phyloP scores from a whole-genome alignment of 805 yeast genomes.

The Lipomyces mesembrius region DNA sequence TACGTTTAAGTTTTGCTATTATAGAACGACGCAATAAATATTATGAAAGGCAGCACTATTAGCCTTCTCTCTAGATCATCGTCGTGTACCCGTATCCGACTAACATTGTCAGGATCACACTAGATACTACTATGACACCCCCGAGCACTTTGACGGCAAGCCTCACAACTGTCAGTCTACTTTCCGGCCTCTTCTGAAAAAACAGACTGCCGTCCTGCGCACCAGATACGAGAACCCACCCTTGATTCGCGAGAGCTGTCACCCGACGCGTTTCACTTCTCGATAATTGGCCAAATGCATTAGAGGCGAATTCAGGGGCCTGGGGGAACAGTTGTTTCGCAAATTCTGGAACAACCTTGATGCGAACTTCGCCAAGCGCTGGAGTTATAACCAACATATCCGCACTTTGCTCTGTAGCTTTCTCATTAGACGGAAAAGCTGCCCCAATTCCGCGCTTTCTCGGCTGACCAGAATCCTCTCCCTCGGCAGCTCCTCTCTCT shows the following conservation, averaged over 20 bases:
- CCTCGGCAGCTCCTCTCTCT: background rate
- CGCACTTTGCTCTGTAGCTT: background rate
- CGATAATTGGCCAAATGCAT: background rate
- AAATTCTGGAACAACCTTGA: background rate
- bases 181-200: background rate
- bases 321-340: background rate
- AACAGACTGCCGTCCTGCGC: background rate
- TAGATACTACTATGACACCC: background rate
- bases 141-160: background rate
- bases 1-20: background rate
- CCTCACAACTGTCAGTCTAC: background rate
- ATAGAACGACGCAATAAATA: background rate
- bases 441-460: background rate
- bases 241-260: background rate
- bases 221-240: background rate
- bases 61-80: background rate
- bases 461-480: background rate
- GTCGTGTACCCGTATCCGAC: background rate
- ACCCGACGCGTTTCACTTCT: background rate
- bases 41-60: background rate
- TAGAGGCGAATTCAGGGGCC: background rate
- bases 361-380: background rate
- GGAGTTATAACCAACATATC: background rate
- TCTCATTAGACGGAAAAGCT: background rate
- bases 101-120: background rate